These are phyloP conservation scores for Aspergillus sp. DNA, from an alignment of 2,329 filamentous ascomycete genomes.

Conservation along the genomic window DNA sequence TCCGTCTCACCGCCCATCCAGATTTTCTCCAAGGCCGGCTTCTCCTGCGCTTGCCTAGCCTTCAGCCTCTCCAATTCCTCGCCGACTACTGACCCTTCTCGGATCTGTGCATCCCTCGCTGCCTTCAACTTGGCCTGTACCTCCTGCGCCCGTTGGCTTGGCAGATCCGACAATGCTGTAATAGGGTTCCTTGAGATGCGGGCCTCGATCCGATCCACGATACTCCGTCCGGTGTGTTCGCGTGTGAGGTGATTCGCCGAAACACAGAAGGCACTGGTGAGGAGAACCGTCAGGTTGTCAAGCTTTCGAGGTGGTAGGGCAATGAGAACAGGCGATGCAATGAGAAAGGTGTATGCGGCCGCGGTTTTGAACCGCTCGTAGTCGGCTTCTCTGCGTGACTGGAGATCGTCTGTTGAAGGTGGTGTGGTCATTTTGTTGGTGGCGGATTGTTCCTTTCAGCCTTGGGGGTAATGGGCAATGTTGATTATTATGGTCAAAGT, in stretches of 20 bases:
- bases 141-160: slow-evolving; percentile 37
- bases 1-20: slow-evolving; percentile 46
- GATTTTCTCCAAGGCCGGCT: slow-evolving; percentile 35
- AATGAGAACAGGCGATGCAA: slow-evolving; percentile 36
- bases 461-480: not conserved
- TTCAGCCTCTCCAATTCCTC: slow-evolving; percentile 40
- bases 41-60: slow-evolving; percentile 31
- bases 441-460: not conserved
- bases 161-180: slow-evolving; percentile 21
- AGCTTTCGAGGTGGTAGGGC: slow-evolving; percentile 43
- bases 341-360: slow-evolving; percentile 41
- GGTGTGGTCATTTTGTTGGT: not conserved
- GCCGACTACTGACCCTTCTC: slow-evolving; percentile 18
- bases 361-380: slow-evolving; percentile 45
- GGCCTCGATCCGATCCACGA: slow-evolving; percentile 35
- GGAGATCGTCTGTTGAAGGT: not conserved
- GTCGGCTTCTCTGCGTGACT: slow-evolving; percentile 34
- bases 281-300: slow-evolving; percentile 41
- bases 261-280: slow-evolving; percentile 41
- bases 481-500: not conserved
- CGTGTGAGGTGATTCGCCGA: slow-evolving; percentile 43
- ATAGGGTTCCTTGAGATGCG: slow-evolving; percentile 22
- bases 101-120: slow-evolving; percentile 30
- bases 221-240: slow-evolving; percentile 39
- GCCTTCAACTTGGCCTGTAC: slow-evolving; percentile 36